Evolutionary conservation across 768 basidiomycete genomes (phyloP).

Genomic region (Auriculariales sp.): DNA sequence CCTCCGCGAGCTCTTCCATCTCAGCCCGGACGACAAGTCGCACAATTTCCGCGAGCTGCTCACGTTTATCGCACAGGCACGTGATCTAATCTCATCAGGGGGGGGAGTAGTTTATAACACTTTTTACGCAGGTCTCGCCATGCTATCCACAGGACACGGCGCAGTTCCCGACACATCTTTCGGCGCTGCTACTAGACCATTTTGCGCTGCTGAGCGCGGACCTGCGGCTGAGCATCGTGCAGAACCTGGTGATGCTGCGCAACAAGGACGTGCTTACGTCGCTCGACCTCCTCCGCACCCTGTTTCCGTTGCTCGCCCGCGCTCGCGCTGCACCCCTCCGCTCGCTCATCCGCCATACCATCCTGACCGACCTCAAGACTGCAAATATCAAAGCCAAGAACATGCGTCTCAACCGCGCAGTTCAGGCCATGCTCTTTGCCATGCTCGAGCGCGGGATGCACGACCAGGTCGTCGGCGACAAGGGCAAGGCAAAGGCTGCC

Average conservation of each 20-base stretch:
- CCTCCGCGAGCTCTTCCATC: constrained; percentile 69
- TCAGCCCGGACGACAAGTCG: constrained; percentile 74
- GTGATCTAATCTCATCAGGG: constrained; percentile 3
- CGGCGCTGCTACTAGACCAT: constrained; percentile 61
- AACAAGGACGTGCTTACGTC: constrained; percentile 89
- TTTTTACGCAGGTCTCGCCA: constrained; percentile 48
- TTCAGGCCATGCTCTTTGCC: constrained; percentile 88
- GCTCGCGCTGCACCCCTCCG: constrained; percentile 78
- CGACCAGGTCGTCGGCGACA: constrained; percentile 66
- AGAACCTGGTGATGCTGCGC: constrained; percentile 83
- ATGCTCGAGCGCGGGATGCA: constrained; percentile 94
- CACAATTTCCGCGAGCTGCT: constrained; percentile 78
- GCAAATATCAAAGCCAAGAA: constrained; percentile 83
- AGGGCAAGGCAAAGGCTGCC: constrained; percentile 50
- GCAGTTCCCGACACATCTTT: constrained; percentile 70
- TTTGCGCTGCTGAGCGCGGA: constrained; percentile 66
- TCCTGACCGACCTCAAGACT: constrained; percentile 82
- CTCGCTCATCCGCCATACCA: constrained; percentile 79
- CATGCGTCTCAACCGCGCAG: constrained; percentile 89
- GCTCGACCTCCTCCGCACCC: constrained; percentile 71
- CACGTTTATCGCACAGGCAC: constrained; percentile 77
- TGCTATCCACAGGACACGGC: constrained; percentile 89
- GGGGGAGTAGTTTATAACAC: neutral
- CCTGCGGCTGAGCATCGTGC: constrained; percentile 70
- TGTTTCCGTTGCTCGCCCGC: constrained; percentile 93